Base-by-base conservation (phyloP, 768 basidiomycete species). In the Mycena indigotica region DNA sequence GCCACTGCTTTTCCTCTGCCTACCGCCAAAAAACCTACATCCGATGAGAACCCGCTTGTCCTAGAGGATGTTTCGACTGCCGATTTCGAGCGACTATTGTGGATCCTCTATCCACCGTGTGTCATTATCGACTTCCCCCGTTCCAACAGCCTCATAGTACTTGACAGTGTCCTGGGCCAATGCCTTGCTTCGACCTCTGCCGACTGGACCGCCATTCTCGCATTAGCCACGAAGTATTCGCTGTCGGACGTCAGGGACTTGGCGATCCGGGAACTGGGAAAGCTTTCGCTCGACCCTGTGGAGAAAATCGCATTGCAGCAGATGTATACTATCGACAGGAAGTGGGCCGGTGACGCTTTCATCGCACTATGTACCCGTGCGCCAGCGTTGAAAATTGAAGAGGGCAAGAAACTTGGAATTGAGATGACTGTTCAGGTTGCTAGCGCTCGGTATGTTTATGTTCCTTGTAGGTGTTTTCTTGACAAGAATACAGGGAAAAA, bases 281-380 rank as follows among this genome's bases (percentile, higher is more conserved):
- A 67, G 50, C 48, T 75, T 6, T 29, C 67, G 0, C 66, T 83
- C 10, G 70, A 72, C 1, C 75, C 82, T 0, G 67, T 81, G 0
- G 72, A 77, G 21, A 80, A 77, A 57, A 78, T 83, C 10, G 61
- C 66, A 5, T 65, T 77, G 0, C 77, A 78, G 56, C 77, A 77
- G 28, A 45, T 61, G n/a, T 73, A 76, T 58, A 56, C 67, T 0
- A 67, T 83, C 29, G 35, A 30, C 24, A 55, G 49, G 21, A 61
- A 69, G 40, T 72, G 71, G 69, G 65, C 63, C 12, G 57, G 59
- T 26, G 50, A 55, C 19, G 60, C 68, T 17, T 68, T 66, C 39
- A 51, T 65, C 28, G 62, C 50, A 12, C 55, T 72, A 48, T 66
- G 66, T 28, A 52, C 58, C 15, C 61, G 67, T 19, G 50, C 29